phyloP scores from a whole-genome alignment of 2,329 filamentous ascomycete species.

The Trichoderma arundinaceum region DNA sequence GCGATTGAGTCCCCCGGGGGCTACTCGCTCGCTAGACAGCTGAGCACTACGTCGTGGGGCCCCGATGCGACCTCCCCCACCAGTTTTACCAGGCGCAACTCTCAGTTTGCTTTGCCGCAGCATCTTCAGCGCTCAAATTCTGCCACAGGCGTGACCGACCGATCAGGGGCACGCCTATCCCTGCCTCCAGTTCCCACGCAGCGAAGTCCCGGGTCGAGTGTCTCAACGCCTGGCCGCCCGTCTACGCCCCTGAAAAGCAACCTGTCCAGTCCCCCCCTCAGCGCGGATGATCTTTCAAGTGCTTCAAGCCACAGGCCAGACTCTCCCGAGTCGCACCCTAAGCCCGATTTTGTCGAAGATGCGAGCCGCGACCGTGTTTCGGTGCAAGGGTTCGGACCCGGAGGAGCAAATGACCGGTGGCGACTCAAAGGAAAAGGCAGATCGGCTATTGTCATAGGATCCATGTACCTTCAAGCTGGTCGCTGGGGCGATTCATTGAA shows the following conservation, averaged over 20 bases:
- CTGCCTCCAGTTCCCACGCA: slow-evolving; percentile 71
- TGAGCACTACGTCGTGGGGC: slow-evolving; percentile 52
- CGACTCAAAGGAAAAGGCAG: slow-evolving; percentile 82
- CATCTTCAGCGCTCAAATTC: slow-evolving; percentile 59
- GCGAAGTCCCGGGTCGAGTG: slow-evolving; percentile 50
- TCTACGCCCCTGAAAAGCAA: slow-evolving; percentile 58
- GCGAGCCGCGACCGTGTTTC: slow-evolving; percentile 61
- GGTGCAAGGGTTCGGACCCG: slow-evolving; percentile 73
- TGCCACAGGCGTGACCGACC: slow-evolving; percentile 60
- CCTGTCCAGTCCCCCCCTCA: slow-evolving; percentile 55
- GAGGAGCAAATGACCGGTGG: slow-evolving; percentile 75
- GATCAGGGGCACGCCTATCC: slow-evolving; percentile 74
- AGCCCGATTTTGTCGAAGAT: slow-evolving; percentile 53
- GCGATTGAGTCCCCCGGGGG: slow-evolving; percentile 78
- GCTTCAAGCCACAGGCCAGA: slow-evolving; percentile 44
- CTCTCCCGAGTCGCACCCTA: slow-evolving; percentile 50
- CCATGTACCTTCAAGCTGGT: slow-evolving; percentile 85
- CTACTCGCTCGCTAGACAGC: slow-evolving; percentile 47
- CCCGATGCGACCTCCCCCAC: slow-evolving; percentile 48
- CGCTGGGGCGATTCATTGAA: slow-evolving; percentile 87
- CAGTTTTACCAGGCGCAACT: slow-evolving; percentile 56
- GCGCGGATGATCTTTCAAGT: slow-evolving; percentile 54
- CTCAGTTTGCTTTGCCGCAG: slow-evolving; percentile 55
- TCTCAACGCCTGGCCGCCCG: slow-evolving; percentile 55
- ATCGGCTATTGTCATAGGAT: slow-evolving; percentile 78